Conservation (phyloP, 192 early-diverging fungal species). For the Backusella tarrabulga region DNA sequence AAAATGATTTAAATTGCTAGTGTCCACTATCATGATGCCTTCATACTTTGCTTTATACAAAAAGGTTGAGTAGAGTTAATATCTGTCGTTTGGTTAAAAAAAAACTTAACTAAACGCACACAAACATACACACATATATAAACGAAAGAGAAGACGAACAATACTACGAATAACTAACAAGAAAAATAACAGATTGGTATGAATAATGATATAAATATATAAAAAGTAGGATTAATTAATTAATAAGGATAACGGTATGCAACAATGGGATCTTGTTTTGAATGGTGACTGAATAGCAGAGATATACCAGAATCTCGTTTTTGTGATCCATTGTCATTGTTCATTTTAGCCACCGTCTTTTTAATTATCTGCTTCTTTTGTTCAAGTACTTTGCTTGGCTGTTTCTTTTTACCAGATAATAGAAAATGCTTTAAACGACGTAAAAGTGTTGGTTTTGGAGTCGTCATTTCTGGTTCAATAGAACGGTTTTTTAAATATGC, state of each 20-base stretch:
- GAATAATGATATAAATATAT: background rate
- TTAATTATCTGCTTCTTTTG: background rate
- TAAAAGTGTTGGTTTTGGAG: background rate
- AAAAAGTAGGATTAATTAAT: background rate
- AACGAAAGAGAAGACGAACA: background rate
- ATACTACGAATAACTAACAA: background rate
- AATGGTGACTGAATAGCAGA: background rate
- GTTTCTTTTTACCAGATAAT: background rate
- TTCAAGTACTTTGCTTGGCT: background rate
- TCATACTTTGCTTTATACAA: too few species aligned
- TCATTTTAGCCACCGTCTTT: background rate
- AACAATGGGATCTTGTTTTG: background rate
- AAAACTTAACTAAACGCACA: background rate
- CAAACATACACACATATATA: background rate
- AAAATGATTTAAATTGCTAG: background rate
- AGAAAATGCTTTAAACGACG: background rate
- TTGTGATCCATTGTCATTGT: background rate
- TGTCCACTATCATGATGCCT: too few species aligned
- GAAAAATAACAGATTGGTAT: background rate
- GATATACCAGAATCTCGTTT: slow-evolving; percentile 4
- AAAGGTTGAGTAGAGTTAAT: too few species aligned
- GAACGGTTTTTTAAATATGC: background rate
- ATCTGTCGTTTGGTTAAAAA: background rate
- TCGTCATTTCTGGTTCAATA: background rate
- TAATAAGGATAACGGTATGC: background rate